Evolutionary conservation across 2,329 filamentous ascomycete genomes (phyloP).

Genomic region (Epicoccum nigrum): DNA sequence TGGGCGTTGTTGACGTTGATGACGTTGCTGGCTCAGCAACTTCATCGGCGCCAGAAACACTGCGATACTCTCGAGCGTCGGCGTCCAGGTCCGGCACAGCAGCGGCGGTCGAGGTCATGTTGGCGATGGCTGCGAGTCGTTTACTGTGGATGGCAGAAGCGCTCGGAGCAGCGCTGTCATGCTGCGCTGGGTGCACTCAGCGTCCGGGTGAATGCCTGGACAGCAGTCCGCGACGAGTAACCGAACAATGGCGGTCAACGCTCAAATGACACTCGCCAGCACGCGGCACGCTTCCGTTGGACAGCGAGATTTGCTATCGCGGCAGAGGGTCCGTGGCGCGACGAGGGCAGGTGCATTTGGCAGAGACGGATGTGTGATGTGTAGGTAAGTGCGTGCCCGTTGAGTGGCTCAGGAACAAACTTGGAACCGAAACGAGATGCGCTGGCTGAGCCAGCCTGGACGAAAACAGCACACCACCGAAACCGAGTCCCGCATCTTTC

Average conservation of each 20-base stretch:
- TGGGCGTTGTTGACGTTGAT: slow-evolving; percentile 20
- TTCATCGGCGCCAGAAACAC: slow-evolving; percentile 45
- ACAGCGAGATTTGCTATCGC: slow-evolving; percentile 30
- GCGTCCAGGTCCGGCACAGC: slow-evolving; percentile 2
- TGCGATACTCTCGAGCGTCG: slow-evolving; percentile 32
- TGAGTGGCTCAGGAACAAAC: slow-evolving; percentile 19
- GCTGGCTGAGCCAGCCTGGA: slow-evolving; percentile 21
- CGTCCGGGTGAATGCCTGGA: slow-evolving; percentile 27
- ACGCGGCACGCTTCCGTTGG: slow-evolving; percentile 44
- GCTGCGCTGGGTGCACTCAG: slow-evolving; percentile 29
- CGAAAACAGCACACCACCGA: slow-evolving; percentile 21
- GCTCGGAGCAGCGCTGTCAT: slow-evolving; percentile 35
- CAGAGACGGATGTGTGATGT: slow-evolving; percentile 19
- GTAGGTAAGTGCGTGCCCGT: slow-evolving; percentile 4
- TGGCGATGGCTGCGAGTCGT: slow-evolving; percentile 38
- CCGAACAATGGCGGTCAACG: slow-evolving; percentile 35
- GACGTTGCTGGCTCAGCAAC: slow-evolving; percentile 45
- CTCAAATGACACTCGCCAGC: slow-evolving; percentile 23
- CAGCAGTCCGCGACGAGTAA: slow-evolving; percentile 26
- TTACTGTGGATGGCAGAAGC: slow-evolving; percentile 29
- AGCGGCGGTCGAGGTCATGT: slow-evolving; percentile 25
- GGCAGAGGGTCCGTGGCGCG: slow-evolving; percentile 31
- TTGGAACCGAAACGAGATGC: slow-evolving; percentile 18
- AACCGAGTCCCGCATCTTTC: slow-evolving; percentile 7
- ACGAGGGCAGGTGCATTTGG: slow-evolving; percentile 32